phyloP scores from a whole-genome alignment of 2,329 filamentous ascomycete genomes.

The Claviceps quebecensis region DNA sequence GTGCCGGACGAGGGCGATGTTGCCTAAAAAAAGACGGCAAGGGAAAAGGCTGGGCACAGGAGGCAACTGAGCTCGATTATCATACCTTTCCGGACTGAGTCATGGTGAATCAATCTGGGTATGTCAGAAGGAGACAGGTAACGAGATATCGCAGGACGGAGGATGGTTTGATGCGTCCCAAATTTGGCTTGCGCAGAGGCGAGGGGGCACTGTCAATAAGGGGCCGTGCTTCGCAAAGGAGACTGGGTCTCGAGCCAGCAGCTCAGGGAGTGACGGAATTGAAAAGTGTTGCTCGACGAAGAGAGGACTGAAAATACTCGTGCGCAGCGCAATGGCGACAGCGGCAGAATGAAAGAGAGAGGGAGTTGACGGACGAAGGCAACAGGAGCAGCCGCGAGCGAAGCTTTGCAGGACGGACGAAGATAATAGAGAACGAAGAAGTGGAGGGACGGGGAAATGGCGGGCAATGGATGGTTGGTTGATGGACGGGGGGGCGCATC shows the following conservation, averaged over 20 bases:
- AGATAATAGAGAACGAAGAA: conserved; percentile 7
- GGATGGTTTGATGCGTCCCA: conserved; percentile 1
- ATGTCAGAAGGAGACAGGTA: background rate
- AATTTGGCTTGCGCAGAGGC: conserved; percentile 9
- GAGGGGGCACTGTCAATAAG: background rate
- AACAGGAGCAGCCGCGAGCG: conserved; percentile 1
- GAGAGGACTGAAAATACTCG: background rate
- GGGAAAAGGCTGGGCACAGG: background rate
- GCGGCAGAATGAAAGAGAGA: background rate
- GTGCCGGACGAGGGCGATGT: background rate
- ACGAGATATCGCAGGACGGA: conserved; percentile 5
- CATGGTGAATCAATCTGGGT: conserved; percentile 14
- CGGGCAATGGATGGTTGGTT: conserved; percentile 4
- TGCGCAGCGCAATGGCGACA: background rate
- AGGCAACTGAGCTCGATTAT: background rate
- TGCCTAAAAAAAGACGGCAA: background rate
- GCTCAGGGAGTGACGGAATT: background rate
- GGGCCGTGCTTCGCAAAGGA: conserved; percentile 2
- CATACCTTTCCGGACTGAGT: conserved; percentile 23
- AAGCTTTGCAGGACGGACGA: conserved; percentile 3
- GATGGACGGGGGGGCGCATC: background rate
- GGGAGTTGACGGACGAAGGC: conserved; percentile 2
- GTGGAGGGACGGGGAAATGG: conserved; percentile 5
- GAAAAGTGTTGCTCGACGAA: background rate
- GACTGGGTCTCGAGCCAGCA: background rate